Percentiles rank a stretch among this genome's conserved stretches.
phyloP scores from a whole-genome alignment of 176 grass and related monocot species.

The Chloris gayana region DNA sequence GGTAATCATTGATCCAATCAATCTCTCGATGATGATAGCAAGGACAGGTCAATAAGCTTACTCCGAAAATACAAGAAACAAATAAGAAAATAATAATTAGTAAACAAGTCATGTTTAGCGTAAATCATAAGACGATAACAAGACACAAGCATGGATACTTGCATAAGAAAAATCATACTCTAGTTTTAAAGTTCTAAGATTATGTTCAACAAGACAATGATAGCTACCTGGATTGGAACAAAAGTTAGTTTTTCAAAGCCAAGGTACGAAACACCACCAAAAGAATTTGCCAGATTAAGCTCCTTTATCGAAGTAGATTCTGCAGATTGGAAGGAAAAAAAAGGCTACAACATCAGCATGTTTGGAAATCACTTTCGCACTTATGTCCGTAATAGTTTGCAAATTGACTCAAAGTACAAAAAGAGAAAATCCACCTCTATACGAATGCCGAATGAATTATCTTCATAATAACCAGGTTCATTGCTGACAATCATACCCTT shows the following conservation, averaged over 20 bases:
- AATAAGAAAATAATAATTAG: constrained; percentile 11
- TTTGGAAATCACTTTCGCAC: neutral
- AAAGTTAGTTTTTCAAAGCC: constrained; percentile 97
- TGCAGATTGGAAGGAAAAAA: constrained; percentile 45
- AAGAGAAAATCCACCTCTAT: constrained; percentile 67
- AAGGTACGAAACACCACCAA: constrained; percentile 78
- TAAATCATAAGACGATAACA: constrained; percentile 9
- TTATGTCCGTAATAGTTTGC: neutral
- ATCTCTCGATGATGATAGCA: constrained; percentile 77
- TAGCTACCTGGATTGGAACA: constrained; percentile 93
- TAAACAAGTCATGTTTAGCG: neutral
- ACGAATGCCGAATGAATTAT: constrained; percentile 93
- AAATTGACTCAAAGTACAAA: neutral
- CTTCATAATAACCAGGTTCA: constrained; percentile 97
- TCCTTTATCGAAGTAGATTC: constrained; percentile 92
- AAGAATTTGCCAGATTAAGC: constrained; percentile 74
- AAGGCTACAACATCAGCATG: neutral
- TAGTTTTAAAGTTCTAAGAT: neutral
- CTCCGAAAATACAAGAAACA: constrained; percentile 49
- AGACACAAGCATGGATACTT: neutral
- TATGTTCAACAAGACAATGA: neutral
- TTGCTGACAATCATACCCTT: constrained; percentile 99
- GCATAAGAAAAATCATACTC: constrained; percentile 7
- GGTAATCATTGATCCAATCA: constrained; percentile 84
- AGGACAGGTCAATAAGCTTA: constrained; percentile 70